Evolutionary conservation across 441 rosid species (phyloP).

Genomic region (Euphorbia schlechtendalii): DNA sequence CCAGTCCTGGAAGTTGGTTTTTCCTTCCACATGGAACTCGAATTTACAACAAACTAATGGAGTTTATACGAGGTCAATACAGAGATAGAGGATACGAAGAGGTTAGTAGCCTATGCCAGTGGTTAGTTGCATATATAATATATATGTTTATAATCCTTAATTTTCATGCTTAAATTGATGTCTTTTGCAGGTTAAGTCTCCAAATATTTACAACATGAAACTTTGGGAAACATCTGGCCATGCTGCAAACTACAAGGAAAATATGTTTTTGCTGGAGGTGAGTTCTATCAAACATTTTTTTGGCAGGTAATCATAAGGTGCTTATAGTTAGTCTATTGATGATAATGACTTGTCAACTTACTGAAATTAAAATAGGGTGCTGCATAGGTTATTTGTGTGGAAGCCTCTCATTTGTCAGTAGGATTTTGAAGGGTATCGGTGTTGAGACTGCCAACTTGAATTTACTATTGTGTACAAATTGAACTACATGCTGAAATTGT

Average conservation of each 20-base stretch:
- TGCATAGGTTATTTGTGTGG: neutral
- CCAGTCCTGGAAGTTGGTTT: conserved; percentile 99
- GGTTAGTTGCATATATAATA: conserved; percentile 14
- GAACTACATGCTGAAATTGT: neutral
- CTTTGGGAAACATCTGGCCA: conserved; percentile 99
- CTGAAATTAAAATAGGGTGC: neutral
- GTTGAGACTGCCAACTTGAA: neutral
- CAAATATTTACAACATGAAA: conserved; percentile 90
- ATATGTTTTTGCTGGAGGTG: conserved; percentile 93
- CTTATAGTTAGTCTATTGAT: neutral
- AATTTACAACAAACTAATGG: conserved; percentile 76
- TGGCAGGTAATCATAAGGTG: neutral
- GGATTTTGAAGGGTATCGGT: neutral
- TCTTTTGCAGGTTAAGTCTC: conserved; percentile 72
- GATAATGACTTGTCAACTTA: neutral
- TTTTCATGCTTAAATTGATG: conserved; percentile 14
- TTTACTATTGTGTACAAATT: neutral
- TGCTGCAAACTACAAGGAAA: conserved; percentile 93
- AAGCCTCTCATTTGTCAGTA: neutral
- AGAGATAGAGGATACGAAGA: conserved; percentile 88
- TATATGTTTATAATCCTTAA: conserved; percentile 12
- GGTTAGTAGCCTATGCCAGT: conserved; percentile 37
- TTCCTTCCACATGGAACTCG: conserved; percentile 93
- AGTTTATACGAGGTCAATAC: conserved; percentile 64
- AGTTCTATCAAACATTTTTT: conserved; percentile 20